phyloP scores from a whole-genome alignment of 345 rosid genomes.

The Pugionium dolabratum region DNA sequence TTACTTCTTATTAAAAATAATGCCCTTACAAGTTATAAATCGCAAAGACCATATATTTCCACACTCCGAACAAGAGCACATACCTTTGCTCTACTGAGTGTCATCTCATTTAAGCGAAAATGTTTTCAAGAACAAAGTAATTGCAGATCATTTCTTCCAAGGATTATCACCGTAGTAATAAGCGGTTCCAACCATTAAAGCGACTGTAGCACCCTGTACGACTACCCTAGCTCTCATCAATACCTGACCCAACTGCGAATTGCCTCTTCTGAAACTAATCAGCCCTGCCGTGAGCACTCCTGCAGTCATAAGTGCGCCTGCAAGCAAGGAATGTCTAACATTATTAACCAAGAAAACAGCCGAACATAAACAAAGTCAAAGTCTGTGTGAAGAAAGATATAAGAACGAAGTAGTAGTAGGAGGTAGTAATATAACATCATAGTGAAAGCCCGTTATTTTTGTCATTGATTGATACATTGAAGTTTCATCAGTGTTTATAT shows the following conservation, averaged over 20 bases:
- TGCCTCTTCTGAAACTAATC: constrained; percentile 75
- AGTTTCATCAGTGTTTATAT: not conserved
- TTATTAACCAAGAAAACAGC: not conserved
- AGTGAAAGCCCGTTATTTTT: not conserved
- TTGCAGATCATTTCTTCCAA: constrained; percentile 53
- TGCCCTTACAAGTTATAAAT: constrained; percentile 31
- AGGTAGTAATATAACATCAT: not conserved
- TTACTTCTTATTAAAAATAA: constrained; percentile 28
- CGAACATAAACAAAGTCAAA: not conserved
- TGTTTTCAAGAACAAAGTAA: not conserved
- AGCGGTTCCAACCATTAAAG: constrained; percentile 87
- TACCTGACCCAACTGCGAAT: constrained; percentile 70
- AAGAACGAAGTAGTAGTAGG: not conserved
- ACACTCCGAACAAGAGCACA: constrained; percentile 27
- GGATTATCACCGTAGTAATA: constrained; percentile 87
- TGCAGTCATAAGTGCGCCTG: constrained; percentile 90
- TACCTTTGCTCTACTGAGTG: constrained; percentile 2
- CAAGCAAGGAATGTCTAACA: constrained; percentile 9
- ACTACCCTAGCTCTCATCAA: constrained; percentile 85
- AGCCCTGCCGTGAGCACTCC: constrained; percentile 98
- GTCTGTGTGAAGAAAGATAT: not conserved
- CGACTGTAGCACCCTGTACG: constrained; percentile 86
- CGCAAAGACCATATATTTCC: constrained; percentile 2
- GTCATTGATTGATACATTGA: not conserved
- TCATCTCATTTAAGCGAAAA: constrained; percentile 13